phyloP scores from a whole-genome alignment of 1,284 basidiomycete species.

The Chiua sp. region DNA sequence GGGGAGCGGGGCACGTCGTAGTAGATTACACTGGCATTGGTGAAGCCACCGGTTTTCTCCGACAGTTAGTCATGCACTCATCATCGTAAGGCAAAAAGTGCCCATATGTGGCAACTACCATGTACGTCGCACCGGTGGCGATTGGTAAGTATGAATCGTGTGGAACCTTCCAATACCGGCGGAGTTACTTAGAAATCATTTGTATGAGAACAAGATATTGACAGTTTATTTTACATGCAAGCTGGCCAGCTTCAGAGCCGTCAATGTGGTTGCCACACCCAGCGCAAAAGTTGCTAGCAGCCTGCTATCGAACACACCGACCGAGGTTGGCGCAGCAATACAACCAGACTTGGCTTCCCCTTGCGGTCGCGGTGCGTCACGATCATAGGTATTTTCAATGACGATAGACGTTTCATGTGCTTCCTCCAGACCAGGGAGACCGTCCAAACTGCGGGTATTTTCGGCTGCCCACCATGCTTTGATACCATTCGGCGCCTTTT shows the following conservation, averaged over 20 bases:
- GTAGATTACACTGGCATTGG: too few relatives aligned
- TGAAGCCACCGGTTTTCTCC: too few relatives aligned
- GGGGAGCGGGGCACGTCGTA: too few relatives aligned
- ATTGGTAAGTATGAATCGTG: too few relatives aligned
- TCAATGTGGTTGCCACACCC: conserved; percentile 25
- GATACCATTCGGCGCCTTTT: conserved; percentile 39
- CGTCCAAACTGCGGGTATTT: conserved; percentile 49
- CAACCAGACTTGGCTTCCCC: neutral
- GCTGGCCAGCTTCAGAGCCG: conserved; percentile 11
- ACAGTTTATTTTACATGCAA: conserved; percentile 8
- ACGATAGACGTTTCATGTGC: conserved; percentile 25
- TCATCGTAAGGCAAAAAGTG: too few relatives aligned
- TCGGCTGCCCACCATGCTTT: conserved; percentile 49
- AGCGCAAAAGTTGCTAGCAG: conserved; percentile 31
- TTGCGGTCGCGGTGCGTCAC: conserved; percentile 14
- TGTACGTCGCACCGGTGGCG: too few relatives aligned
- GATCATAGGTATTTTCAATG: conserved; percentile 32
- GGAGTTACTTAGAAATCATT: neutral
- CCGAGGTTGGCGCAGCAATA: neutral
- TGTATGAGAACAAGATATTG: neutral
- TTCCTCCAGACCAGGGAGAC: conserved; percentile 45
- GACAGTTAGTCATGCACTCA: too few relatives aligned
- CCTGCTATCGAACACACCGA: conserved; percentile 7
- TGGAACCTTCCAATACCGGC: too few relatives aligned
- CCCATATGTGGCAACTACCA: too few relatives aligned